phyloP scores from a whole-genome alignment of 257 asterid genomes.

The Plectranthus barbatus region DNA sequence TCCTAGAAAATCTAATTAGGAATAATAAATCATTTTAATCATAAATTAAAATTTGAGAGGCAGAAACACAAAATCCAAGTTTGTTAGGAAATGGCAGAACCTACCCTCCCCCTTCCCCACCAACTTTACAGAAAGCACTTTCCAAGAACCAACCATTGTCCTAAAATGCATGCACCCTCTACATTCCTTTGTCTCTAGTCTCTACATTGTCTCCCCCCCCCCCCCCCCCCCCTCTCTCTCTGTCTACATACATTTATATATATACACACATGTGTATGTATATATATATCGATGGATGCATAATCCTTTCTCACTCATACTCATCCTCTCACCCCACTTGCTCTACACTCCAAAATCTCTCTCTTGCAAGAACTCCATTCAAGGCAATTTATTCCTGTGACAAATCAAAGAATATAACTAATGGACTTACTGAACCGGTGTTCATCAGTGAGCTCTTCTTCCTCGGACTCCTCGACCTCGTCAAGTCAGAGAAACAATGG shows the following conservation, averaged over 20 bases:
- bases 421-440: constrained; percentile 39
- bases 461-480: constrained; percentile 37
- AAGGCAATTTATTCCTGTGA: too few relatives aligned
- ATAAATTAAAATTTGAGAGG: constrained; percentile 21
- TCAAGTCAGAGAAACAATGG: constrained; percentile 6
- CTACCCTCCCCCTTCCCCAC: too few relatives aligned
- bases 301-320: constrained; percentile 1
- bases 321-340: not conserved
- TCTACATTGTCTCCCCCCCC: not conserved
- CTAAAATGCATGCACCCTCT: constrained; percentile 54
- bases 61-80: constrained; percentile 24
- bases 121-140: constrained; percentile 52
- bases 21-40: too few relatives aligned
- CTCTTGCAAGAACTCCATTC: not conserved
- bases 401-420: too few relatives aligned
- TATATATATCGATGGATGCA: not conserved
- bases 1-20: too few relatives aligned
- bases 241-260: not conserved
- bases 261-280: not conserved
- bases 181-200: not conserved
- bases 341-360: not conserved
- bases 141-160: constrained; percentile 53
- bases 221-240: constrained; percentile 13
- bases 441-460: constrained; percentile 42
- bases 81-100: constrained; percentile 14